phyloP scores from a whole-genome alignment of 345 rosid genomes.

The Syzygium oleosum region DNA sequence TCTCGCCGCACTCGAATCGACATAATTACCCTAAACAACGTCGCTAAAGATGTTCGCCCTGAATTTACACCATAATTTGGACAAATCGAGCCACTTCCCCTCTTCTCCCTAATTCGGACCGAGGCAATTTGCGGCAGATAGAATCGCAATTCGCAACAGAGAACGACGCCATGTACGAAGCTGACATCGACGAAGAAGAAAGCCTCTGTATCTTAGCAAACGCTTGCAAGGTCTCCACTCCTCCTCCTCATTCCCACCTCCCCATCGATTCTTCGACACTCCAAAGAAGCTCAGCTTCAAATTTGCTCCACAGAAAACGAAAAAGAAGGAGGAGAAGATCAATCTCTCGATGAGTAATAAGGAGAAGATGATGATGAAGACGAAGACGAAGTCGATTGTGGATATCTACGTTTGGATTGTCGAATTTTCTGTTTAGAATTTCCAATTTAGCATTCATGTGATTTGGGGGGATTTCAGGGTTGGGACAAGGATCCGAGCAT shows the following conservation, averaged over 20 bases:
- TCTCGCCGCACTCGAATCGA: too few relatives aligned
- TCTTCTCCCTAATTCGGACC: not conserved
- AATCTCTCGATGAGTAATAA: too few relatives aligned
- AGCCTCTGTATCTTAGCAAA: slow-evolving; percentile 17
- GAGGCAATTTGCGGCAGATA: not conserved
- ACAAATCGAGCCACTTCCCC: not conserved
- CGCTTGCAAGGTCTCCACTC: slow-evolving; percentile 61
- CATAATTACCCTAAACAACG: not conserved
- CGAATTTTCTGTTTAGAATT: too few relatives aligned
- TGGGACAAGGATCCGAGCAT: too few relatives aligned
- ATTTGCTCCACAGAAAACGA: slow-evolving; percentile 11
- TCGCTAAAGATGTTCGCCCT: not conserved
- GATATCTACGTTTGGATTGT: too few relatives aligned
- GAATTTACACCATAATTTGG: not conserved
- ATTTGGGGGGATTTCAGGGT: too few relatives aligned
- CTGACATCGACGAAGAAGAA: slow-evolving; percentile 22
- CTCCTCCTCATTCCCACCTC: slow-evolving; percentile 35
- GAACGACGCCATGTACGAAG: too few relatives aligned
- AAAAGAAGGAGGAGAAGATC: too few relatives aligned
- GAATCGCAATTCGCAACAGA: not conserved
- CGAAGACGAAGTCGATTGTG: too few relatives aligned
- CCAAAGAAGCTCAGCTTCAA: slow-evolving; percentile 17
- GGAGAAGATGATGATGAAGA: too few relatives aligned
- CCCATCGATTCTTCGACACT: slow-evolving; percentile 20
- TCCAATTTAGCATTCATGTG: too few relatives aligned